A percentile compares a stretch with the other conserved stretches of the same genome.
Conservation (phyloP, 441 rosid genomes). For the Aquilaria agallochum region DNA sequence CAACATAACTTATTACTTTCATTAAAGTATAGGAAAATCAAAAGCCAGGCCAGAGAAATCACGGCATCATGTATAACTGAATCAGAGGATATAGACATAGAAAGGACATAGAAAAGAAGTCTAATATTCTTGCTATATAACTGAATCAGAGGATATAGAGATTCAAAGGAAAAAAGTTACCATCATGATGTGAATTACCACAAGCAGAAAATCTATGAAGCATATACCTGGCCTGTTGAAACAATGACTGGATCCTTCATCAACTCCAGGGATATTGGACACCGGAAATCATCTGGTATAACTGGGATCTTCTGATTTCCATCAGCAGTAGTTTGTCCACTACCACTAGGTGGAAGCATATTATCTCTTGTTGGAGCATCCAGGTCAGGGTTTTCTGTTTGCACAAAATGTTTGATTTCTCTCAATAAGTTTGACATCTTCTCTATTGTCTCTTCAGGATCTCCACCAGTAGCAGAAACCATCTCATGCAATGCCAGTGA, state of each 20-base stretch:
- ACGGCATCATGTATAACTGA: no score
- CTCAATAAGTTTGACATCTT: slow-evolving; percentile 78
- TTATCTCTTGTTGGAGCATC: slow-evolving; percentile 44
- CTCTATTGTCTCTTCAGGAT: slow-evolving; percentile 74
- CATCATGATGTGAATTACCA: neutral
- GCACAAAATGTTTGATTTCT: slow-evolving; percentile 83
- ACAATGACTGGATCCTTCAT: slow-evolving; percentile 98
- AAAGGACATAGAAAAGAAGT: no score
- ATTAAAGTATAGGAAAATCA: no score
- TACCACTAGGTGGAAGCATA: slow-evolving; percentile 33
- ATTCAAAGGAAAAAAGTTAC: neutral
- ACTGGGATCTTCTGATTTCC: slow-evolving; percentile 59
- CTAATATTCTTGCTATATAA: no score
- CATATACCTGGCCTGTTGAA: slow-evolving; percentile 86
- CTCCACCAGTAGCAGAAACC: slow-evolving; percentile 66
- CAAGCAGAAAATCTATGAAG: slow-evolving; percentile 18
- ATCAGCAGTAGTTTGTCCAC: slow-evolving; percentile 53
- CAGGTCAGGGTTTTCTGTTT: slow-evolving; percentile 56
- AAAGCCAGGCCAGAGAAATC: no score
- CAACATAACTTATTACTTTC: no score
- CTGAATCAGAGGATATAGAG: neutral
- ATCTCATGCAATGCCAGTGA: slow-evolving; percentile 87
- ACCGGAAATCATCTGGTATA: slow-evolving; percentile 91
- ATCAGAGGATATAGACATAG: no score
- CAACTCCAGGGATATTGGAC: slow-evolving; percentile 92